phyloP scores from a whole-genome alignment of 257 asterid species.

The Solanum ossicruentum region DNA sequence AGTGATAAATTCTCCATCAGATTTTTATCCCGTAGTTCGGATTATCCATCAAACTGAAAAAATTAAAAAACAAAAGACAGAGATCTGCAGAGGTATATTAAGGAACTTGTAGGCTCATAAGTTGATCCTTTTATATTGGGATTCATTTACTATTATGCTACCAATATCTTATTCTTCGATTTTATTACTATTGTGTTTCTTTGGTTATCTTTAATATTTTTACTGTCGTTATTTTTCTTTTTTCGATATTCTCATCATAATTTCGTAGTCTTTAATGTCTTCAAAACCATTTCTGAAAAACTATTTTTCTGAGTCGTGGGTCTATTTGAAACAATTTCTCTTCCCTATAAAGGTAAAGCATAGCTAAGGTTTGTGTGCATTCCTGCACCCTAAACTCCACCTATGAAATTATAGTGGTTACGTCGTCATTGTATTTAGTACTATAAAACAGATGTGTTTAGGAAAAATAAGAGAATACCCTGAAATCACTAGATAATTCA shows the following conservation, averaged over 20 bases:
- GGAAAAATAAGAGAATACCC: constrained; percentile 19
- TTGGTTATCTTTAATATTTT: not conserved
- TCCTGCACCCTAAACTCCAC: no score
- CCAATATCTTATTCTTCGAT: not conserved
- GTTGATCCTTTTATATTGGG: not conserved
- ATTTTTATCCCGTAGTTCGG: not conserved
- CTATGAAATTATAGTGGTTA: no score
- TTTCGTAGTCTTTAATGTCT: not conserved
- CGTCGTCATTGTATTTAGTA: no score
- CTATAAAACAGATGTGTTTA: not conserved
- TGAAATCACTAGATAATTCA: constrained; percentile 70
- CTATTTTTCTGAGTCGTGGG: not conserved
- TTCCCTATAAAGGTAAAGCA: not conserved
- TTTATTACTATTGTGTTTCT: not conserved
- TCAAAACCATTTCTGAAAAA: no score
- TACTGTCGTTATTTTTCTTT: no score
- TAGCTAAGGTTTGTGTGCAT: no score
- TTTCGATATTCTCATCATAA: no score
- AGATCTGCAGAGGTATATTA: not conserved
- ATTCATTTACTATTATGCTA: not conserved
- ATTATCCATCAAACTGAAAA: not conserved
- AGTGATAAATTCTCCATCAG: not conserved
- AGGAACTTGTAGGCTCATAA: not conserved
- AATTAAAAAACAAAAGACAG: not conserved
- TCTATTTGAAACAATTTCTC: no score